These are phyloP conservation scores for Dittrichia graveolens DNA, from an alignment of 129 eudicot species.

Conservation along the genomic window DNA sequence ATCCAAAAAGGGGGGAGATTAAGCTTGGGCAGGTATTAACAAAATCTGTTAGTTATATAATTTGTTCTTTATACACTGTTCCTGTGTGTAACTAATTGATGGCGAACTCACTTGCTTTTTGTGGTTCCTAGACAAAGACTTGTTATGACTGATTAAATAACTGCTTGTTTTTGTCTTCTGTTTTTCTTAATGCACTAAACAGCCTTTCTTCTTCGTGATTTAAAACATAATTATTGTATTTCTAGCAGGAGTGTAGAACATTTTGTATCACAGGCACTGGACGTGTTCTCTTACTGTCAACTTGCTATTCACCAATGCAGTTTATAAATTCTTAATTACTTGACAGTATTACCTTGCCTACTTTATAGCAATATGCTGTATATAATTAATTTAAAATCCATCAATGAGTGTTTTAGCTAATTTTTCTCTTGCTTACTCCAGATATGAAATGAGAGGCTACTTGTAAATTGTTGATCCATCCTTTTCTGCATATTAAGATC, in stretches of 20 bases:
- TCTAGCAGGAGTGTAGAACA: not conserved
- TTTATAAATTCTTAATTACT: not conserved
- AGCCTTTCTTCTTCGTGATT: not conserved
- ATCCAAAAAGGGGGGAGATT: conserved; percentile 93
- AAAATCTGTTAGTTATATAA: conserved; percentile 5
- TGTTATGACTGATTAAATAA: conserved; percentile 11
- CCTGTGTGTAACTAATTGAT: not conserved
- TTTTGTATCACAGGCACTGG: not conserved
- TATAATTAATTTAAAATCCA: not conserved
- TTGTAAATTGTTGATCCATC: not conserved
- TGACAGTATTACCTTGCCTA: not conserved
- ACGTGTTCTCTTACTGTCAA: conserved; percentile 4
- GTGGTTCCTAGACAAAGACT: not conserved
- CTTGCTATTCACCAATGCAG: conserved; percentile 1
- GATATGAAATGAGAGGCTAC: too few relatives aligned
- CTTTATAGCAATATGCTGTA: not conserved
- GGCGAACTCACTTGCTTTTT: not conserved
- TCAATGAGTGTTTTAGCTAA: not conserved
- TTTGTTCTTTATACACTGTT: not conserved
- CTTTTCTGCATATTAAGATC: not conserved
- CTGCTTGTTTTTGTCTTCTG: conserved; percentile 12
- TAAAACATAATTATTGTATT: not conserved
- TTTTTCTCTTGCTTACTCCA: not conserved
- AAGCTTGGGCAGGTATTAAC: conserved; percentile 92
- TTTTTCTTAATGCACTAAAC: not conserved